Evolutionary conservation across 371 early-diverging fungal species (phyloP).

Genomic region (Paraphysoderma sedebokerense): DNA sequence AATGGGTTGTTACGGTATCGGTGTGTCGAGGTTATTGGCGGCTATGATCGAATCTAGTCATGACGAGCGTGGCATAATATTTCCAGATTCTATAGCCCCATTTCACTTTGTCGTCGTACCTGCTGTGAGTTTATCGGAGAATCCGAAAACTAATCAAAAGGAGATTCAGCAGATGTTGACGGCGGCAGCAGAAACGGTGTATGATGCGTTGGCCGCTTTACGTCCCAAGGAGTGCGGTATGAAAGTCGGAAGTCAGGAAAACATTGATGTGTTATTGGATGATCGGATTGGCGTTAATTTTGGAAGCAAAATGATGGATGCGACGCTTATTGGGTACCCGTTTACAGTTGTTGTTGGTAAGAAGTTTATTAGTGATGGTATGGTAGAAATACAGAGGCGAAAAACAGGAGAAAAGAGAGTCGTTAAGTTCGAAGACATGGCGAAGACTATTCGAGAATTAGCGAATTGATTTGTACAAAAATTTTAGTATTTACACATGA

Average conservation of each 20-base stretch:
- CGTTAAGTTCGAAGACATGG: too few relatives aligned
- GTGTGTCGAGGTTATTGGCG: conserved; percentile 58
- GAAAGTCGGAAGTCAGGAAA: too few relatives aligned
- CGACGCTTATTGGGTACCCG: conserved; percentile 54
- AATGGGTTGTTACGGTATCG: conserved; percentile 90
- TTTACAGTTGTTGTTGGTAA: conserved; percentile 45
- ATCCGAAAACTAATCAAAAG: too few relatives aligned
- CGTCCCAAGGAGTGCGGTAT: too few relatives aligned
- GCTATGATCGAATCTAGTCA: conserved; percentile 52
- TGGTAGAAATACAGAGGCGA: conserved; percentile 44
- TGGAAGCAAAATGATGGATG: conserved; percentile 57
- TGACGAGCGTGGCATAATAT: conserved; percentile 47
- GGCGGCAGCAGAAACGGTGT: conserved; percentile 22
- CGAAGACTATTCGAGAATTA: too few relatives aligned
- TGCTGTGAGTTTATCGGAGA: too few relatives aligned
- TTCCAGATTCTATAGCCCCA: conserved; percentile 63
- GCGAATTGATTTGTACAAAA: too few relatives aligned
- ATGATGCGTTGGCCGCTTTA: conserved; percentile 24
- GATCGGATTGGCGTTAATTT: conserved; percentile 34
- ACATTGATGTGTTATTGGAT: conserved; percentile 34
- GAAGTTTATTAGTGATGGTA: conserved; percentile 22
- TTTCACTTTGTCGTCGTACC: conserved; percentile 44
- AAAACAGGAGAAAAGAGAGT: too few relatives aligned
- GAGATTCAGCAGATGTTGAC: conserved; percentile 21
- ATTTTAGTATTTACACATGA: too few relatives aligned